phyloP scores from a whole-genome alignment of 2,329 filamentous ascomycete genomes.

The Penicillium glabrum region DNA sequence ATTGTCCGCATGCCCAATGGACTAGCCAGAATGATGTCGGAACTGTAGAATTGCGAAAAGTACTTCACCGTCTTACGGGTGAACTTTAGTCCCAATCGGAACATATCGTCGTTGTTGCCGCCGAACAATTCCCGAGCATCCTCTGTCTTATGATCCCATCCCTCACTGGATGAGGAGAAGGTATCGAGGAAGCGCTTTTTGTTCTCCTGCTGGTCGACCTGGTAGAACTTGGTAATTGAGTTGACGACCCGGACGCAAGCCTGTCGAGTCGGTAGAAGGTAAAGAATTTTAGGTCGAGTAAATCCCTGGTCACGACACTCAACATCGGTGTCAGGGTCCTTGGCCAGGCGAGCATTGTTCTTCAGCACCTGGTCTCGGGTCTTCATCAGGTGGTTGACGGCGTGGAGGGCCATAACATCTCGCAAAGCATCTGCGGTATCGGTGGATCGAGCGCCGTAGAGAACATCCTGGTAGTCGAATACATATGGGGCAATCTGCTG shows the following conservation, averaged over 20 bases:
- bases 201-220: constrained; percentile 91
- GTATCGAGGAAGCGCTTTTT: constrained; percentile 86
- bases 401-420: constrained; percentile 75
- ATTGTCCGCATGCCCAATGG: constrained; percentile 87
- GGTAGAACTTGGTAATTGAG: constrained; percentile 70
- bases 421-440: constrained; percentile 69
- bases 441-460: constrained; percentile 71
- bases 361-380: constrained; percentile 90
- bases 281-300: constrained; percentile 87
- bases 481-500: constrained; percentile 68
- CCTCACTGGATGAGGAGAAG: constrained; percentile 69
- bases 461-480: constrained; percentile 78
- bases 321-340: constrained; percentile 64
- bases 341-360: constrained; percentile 78
- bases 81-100: constrained; percentile 93
- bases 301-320: constrained; percentile 93
- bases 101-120: constrained; percentile 97
- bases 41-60: constrained; percentile 93
- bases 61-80: constrained; percentile 94
- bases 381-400: constrained; percentile 89
- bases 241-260: constrained; percentile 78
- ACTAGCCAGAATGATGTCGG: constrained; percentile 89
- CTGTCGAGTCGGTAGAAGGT: constrained; percentile 85
- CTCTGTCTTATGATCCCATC: constrained; percentile 72
- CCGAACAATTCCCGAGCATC: constrained; percentile 89